These are phyloP conservation scores for Setaria italica DNA, from an alignment of 202 grass and related monocot species.

Conservation along the genomic window DNA sequence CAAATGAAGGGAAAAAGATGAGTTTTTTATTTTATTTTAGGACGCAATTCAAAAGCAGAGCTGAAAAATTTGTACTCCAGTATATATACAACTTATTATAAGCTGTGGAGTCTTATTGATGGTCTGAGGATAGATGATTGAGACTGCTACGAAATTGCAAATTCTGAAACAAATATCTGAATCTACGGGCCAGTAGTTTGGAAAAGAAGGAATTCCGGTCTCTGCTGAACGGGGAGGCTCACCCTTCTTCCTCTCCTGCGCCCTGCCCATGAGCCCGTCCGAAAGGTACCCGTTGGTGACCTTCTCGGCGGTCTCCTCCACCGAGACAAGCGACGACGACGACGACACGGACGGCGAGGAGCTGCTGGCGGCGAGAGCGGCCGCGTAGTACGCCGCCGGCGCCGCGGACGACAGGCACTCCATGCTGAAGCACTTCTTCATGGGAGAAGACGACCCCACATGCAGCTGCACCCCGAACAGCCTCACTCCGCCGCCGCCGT, in stretches of 20 bases:
- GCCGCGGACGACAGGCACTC: slow-evolving; percentile 56
- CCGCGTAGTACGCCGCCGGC: slow-evolving; percentile 43
- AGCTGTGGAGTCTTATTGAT: neutral
- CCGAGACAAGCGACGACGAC: slow-evolving; percentile 73
- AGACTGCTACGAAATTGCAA: neutral
- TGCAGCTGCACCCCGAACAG: slow-evolving; percentile 90
- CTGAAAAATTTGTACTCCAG: neutral
- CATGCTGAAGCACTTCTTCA: slow-evolving; percentile 85
- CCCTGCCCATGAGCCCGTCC: slow-evolving; percentile 68
- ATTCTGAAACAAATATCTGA: slow-evolving; percentile 5
- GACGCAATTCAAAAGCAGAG: neutral
- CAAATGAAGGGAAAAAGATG: neutral
- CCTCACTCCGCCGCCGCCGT: slow-evolving; percentile 38
- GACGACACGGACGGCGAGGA: slow-evolving; percentile 65
- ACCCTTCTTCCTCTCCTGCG: slow-evolving; percentile 92
- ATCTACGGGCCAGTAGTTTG: neutral
- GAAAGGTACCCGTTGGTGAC: slow-evolving; percentile 71
- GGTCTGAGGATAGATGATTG: neutral
- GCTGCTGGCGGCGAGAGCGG: slow-evolving; percentile 46
- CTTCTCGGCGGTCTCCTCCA: slow-evolving; percentile 72
- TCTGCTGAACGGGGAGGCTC: neutral
- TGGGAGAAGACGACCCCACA: slow-evolving; percentile 39
- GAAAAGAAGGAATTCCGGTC: neutral
- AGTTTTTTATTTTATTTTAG: neutral
- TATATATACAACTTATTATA: neutral